Evolutionary conservation across 2,329 filamentous ascomycete species (phyloP).

Genomic region (Sodiomyces alkalinus): DNA sequence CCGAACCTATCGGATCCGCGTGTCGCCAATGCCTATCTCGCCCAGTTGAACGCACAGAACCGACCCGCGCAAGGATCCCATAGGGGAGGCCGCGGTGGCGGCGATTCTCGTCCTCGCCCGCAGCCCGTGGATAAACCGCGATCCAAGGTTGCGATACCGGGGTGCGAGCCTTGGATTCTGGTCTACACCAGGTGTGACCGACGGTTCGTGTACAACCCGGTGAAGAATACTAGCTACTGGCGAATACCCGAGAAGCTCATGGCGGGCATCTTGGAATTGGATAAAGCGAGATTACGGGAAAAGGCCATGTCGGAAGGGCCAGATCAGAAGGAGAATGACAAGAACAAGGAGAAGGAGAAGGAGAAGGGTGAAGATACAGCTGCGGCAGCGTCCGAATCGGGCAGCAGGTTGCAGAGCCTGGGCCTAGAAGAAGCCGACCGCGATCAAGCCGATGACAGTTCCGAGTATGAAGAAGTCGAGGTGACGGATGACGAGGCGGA

Average conservation of each 20-base stretch:
- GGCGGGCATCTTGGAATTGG: constrained; percentile 57
- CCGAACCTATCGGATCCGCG: constrained; percentile 36
- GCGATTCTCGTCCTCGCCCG: constrained; percentile 34
- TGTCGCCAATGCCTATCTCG: constrained; percentile 45
- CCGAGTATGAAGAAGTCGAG: constrained; percentile 65
- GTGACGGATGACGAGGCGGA: constrained; percentile 39
- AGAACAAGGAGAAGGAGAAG: constrained; percentile 9
- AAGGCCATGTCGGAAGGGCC: constrained; percentile 24
- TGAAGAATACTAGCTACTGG: constrained; percentile 86
- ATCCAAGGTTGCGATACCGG: constrained; percentile 63
- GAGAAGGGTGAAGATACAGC: constrained; percentile 15
- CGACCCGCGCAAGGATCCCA: constrained; percentile 19
- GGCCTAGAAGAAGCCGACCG: constrained; percentile 4
- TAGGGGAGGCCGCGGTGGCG: constrained; percentile 33
- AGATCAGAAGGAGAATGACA: constrained; percentile 2
- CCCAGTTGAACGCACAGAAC: constrained; percentile 30
- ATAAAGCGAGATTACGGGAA: constrained; percentile 53
- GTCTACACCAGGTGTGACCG: constrained; percentile 86
- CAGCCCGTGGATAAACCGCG: constrained; percentile 69
- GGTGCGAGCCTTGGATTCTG: constrained; percentile 73
- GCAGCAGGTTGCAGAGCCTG: no score
- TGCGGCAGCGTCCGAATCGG: constrained; percentile 7
- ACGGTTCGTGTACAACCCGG: constrained; percentile 78
- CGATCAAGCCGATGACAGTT: constrained; percentile 32
- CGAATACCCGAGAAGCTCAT: constrained; percentile 80